Conservation (phyloP, 164 flowering plant species). For the Umbilicus rupestris region DNA sequence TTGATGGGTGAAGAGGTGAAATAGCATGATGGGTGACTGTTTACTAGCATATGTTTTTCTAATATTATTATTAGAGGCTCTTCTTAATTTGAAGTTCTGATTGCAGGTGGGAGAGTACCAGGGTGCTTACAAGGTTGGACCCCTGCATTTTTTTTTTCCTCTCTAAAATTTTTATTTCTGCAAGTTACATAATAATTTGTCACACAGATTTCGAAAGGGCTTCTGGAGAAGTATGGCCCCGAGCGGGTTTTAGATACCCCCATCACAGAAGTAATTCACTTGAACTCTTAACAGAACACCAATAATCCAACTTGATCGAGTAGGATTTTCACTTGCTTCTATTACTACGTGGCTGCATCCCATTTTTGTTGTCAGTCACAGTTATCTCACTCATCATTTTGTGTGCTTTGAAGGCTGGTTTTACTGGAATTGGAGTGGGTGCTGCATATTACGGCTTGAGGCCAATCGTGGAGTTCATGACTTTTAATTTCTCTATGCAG, state of each 20-base stretch:
- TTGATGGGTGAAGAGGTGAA: constrained; percentile 85
- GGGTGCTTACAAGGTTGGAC: constrained; percentile 99
- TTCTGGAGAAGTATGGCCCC: constrained; percentile 89
- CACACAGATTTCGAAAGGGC: constrained; percentile 70
- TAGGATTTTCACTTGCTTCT: background rate
- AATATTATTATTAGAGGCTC: background rate
- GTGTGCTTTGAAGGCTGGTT: constrained; percentile 64
- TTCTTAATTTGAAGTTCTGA: background rate
- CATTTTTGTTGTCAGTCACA: background rate
- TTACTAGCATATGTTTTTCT: background rate
- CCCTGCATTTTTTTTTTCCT: constrained; percentile 18
- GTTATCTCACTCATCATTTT: background rate
- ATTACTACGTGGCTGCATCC: too few relatives aligned
- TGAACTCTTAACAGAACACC: background rate
- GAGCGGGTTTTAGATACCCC: constrained; percentile 93
- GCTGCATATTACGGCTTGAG: constrained; percentile 79
- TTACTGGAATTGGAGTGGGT: constrained; percentile 94
- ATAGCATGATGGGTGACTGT: background rate
- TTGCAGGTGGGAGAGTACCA: constrained; percentile 93
- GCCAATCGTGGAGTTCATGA: constrained; percentile 94
- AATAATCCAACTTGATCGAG: too few relatives aligned
- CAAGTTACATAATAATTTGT: background rate
- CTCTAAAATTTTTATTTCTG: background rate
- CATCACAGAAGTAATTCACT: constrained; percentile 70
- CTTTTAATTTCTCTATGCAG: constrained; percentile 98